phyloP scores from a whole-genome alignment of 202 grass and related monocot genomes.

The Alloteropsis angusta region DNA sequence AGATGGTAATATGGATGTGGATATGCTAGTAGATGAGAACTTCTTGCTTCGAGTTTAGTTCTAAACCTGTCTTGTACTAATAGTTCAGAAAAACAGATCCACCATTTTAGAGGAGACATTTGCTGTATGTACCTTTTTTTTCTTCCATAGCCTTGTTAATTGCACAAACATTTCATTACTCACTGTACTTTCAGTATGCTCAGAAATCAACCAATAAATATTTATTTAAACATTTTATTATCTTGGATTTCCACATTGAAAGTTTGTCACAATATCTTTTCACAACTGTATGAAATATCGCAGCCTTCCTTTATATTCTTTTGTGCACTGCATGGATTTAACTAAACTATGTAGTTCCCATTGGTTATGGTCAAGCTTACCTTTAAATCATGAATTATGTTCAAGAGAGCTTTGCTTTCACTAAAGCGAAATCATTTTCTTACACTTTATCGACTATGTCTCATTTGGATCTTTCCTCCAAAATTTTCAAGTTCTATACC shows the following conservation, averaged over 20 bases:
- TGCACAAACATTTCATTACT: neutral
- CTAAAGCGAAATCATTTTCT: neutral
- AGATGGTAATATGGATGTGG: neutral
- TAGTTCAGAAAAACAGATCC: neutral
- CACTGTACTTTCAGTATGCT: neutral
- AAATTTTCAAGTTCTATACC: neutral
- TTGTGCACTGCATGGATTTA: neutral
- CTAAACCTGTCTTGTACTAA: neutral
- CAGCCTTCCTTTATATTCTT: neutral
- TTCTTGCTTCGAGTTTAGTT: no score
- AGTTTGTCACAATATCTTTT: neutral
- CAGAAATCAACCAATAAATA: neutral
- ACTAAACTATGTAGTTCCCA: neutral
- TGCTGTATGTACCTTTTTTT: no score
- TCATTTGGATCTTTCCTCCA: neutral
- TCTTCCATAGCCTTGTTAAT: neutral
- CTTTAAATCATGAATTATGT: neutral
- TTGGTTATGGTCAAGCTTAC: conserved; percentile 1
- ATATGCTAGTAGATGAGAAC: neutral
- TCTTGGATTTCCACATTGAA: neutral
- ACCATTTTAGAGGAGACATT: neutral
- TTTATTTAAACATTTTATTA: neutral
- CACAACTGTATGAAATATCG: neutral
- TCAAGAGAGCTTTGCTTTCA: neutral
- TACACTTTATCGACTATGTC: neutral